Evolutionary conservation across 2,329 filamentous ascomycete genomes (phyloP).

Genomic region (Exophiala aquamarina): DNA sequence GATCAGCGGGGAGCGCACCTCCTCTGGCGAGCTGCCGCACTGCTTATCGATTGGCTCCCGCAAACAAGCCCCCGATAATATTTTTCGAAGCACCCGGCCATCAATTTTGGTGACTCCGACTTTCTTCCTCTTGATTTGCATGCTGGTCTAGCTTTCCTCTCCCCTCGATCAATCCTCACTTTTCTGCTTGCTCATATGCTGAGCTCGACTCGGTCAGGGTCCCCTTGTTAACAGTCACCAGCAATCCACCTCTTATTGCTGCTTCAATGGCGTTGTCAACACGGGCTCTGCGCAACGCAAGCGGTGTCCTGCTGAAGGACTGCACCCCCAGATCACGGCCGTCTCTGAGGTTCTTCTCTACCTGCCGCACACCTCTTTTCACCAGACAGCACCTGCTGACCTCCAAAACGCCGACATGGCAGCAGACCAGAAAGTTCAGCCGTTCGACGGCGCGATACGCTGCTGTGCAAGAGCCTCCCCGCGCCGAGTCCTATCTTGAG

Average conservation of each 20-base stretch:
- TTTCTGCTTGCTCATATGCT: slow-evolving; percentile 3
- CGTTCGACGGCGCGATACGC: slow-evolving; percentile 38
- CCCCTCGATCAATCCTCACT: not conserved
- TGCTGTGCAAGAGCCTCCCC: slow-evolving; percentile 68
- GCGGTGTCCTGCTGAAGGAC: slow-evolving; percentile 22
- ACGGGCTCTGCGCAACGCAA: slow-evolving; percentile 24
- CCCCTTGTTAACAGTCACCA: slow-evolving; percentile 4
- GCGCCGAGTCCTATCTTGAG: slow-evolving; percentile 81
- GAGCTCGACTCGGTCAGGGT: slow-evolving; percentile 3
- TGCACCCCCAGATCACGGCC: slow-evolving; percentile 19
- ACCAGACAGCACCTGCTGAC: slow-evolving; percentile 35
- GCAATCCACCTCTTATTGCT: not conserved
- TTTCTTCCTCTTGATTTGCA: not conserved
- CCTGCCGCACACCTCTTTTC: slow-evolving; percentile 6
- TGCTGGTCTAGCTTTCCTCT: not conserved
- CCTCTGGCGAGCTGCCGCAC: too few relatives aligned
- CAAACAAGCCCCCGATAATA: slow-evolving; percentile 2
- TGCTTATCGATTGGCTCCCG: slow-evolving; percentile 25
- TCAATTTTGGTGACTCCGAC: slow-evolving; percentile 16
- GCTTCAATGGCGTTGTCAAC: slow-evolving; percentile 24
- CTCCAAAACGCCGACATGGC: slow-evolving; percentile 39
- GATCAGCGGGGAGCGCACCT: too few relatives aligned
- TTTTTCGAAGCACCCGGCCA: slow-evolving; percentile 11
- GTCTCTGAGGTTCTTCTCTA: slow-evolving; percentile 19
- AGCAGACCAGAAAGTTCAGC: slow-evolving; percentile 45